A percentile compares a stretch with the other conserved stretches of the same genome.
phyloP scores from a whole-genome alignment of 495 filamentous ascomycete genomes.

The Rhizodiscina lignyota region DNA sequence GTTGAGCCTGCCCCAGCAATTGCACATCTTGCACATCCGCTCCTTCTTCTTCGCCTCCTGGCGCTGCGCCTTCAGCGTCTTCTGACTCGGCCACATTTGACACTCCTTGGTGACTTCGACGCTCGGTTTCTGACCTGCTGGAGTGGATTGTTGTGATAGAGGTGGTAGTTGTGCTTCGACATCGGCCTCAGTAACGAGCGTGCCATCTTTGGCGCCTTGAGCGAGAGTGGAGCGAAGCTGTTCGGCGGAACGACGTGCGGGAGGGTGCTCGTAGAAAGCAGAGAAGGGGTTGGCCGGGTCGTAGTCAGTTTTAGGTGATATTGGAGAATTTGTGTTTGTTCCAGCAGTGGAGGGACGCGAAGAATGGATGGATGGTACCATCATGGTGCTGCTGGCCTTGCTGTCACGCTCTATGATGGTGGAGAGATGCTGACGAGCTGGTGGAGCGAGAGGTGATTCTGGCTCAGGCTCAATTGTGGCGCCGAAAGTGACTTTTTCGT shows the following conservation, averaged over 20 bases:
- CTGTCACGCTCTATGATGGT: no score
- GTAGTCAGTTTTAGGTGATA: no score
- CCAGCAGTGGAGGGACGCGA: no score
- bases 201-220: conserved; percentile 22
- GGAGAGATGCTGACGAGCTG: no score
- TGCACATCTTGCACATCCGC: conserved; percentile 12
- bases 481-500: no score
- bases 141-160: conserved; percentile 9
- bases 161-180: conserved; percentile 14
- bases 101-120: conserved; percentile 25
- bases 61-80: conserved; percentile 17
- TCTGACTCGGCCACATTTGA: conserved; percentile 25
- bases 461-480: no score
- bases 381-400: no score
- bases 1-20: conserved; percentile 29
- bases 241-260: conserved; percentile 32
- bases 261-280: conserved; percentile 42
- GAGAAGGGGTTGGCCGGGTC: conserved; percentile 28
- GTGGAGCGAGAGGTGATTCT: no score
- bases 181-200: conserved; percentile 20
- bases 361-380: no score
- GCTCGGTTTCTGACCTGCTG: conserved; percentile 10
- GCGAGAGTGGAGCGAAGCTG: no score
- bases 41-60: conserved; percentile 13
- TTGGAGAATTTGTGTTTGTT: no score